Percentiles rank a stretch among this genome's conserved stretches.
These are phyloP conservation scores for Yamadazyma ubonensis DNA, from an alignment of 805 yeast species.

Conservation along the genomic window DNA sequence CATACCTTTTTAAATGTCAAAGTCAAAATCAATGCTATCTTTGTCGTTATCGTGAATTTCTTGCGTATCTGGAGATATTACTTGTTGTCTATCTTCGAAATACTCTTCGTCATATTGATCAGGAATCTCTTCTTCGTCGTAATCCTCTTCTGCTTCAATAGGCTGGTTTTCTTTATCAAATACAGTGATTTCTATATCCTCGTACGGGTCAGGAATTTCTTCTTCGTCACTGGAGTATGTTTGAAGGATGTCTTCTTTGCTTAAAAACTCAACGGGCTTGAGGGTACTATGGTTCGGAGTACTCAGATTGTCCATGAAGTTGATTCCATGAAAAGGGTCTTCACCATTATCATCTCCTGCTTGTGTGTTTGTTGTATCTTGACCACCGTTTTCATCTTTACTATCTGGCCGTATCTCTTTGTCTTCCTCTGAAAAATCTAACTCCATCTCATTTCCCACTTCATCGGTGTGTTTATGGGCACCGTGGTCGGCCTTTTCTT, in stretches of 20 bases:
- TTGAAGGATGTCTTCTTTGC: background rate
- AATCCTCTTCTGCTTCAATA: background rate
- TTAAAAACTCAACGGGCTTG: too few species aligned
- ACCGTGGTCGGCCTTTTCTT: background rate
- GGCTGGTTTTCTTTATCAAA: background rate
- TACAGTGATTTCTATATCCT: background rate
- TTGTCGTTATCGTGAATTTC: constrained; percentile 6
- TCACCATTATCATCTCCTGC: too few species aligned
- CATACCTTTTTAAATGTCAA: constrained; percentile 3
- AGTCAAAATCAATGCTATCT: constrained; percentile 9
- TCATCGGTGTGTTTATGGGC: background rate
- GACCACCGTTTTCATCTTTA: too few species aligned
- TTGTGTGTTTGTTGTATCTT: too few species aligned
- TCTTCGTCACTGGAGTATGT: constrained; percentile 2
- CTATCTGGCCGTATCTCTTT: too few species aligned
- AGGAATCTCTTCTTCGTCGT: constrained; percentile 8
- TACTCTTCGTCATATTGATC: constrained; percentile 5
- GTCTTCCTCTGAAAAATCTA: background rate
- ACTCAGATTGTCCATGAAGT: too few species aligned
- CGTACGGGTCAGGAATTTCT: constrained; percentile 7
- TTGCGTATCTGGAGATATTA: too few species aligned
- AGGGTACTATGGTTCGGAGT: too few species aligned
- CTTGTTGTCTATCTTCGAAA: constrained; percentile 2
- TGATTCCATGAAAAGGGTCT: too few species aligned
- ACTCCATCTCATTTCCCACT: too few species aligned